Base-by-base conservation (phyloP, 768 basidiomycete species). In the Cystobasidium onofrii region DNA sequence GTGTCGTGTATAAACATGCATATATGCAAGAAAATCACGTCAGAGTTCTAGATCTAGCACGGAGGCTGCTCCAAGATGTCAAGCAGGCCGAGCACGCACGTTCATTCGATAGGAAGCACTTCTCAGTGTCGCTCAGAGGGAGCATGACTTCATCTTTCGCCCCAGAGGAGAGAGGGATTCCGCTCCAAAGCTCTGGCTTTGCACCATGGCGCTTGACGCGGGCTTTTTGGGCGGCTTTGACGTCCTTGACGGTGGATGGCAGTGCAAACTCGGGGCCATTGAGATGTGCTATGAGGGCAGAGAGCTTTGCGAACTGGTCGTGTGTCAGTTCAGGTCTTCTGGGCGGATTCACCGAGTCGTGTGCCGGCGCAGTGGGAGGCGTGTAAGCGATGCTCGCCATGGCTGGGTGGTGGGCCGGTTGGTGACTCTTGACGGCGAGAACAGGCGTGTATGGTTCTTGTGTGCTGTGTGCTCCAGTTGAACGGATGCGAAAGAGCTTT, bases 161-260 rank as follows among this genome's bases (percentile, higher is more conserved):
- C 2, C 65, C 65, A 33, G 29, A 50, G 50, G 27, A 17, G 10
- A 71, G 54, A 17, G 66, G 36, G 41, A 12, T 43, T 44, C 78
- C 78, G 39, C 79, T 75, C 7, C 77, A 78, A 25, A 44, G 46
- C 41, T 44, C 74, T 63, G 25, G 70, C 57, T 67, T 77, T 78
- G 0, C 78, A 74, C 23, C 78, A 67, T 71, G 76, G 73, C 75
- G 70, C 60, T 74, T 74, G 1, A 41, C 23, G 20, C 73, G 67
- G 15, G 89, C 25, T n/a, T 64, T 44, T 73, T 70, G 70, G 23
- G 64, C 39, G 0, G 63, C 57, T 57, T 74, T 77, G 52, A 76
- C 70, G 34, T 64, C 74, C 36, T 77, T 75, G 50, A 76, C 61
- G 12, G 54, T 70, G 9, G 23, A 31, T 0, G 78, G 78, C n/a